phyloP scores from a whole-genome alignment of 331 rosid genomes.

The Phaseolus coccineus region DNA sequence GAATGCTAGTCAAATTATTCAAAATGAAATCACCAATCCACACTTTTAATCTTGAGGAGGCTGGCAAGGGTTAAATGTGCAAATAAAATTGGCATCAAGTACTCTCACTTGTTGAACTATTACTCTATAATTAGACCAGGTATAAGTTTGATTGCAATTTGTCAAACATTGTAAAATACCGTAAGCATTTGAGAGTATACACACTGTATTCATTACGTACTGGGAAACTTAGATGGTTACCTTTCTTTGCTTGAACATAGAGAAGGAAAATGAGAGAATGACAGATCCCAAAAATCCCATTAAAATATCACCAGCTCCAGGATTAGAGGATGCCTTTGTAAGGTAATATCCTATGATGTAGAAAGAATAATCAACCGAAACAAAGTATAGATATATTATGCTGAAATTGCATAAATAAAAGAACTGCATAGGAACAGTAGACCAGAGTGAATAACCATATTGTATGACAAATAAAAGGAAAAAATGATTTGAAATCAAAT shows the following conservation, averaged over 20 bases:
- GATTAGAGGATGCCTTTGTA: slow-evolving; percentile 82
- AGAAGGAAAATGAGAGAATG: slow-evolving; percentile 96
- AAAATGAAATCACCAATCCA: slow-evolving; percentile 7
- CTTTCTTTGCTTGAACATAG: slow-evolving; percentile 97
- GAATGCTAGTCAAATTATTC: background rate
- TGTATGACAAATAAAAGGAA: slow-evolving; percentile 23
- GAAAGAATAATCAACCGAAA: slow-evolving; percentile 39
- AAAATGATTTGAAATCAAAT: slow-evolving; percentile 5
- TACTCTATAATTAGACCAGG: background rate
- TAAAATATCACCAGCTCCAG: slow-evolving; percentile 94
- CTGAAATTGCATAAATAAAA: slow-evolving; percentile 28
- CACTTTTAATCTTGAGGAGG: background rate
- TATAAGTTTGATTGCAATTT: background rate
- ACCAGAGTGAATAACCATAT: slow-evolving; percentile 17
- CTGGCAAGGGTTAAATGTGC: background rate
- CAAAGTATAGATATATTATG: background rate
- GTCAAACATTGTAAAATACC: slow-evolving; percentile 12
- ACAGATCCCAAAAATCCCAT: slow-evolving; percentile 98
- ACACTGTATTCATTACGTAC: slow-evolving; percentile 3
- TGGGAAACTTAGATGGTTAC: slow-evolving; percentile 50
- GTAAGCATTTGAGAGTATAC: slow-evolving; percentile 13
- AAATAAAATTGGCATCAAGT: background rate
- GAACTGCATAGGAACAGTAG: slow-evolving; percentile 2
- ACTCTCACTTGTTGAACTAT: background rate
- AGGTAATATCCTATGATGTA: slow-evolving; percentile 72